Evolutionary conservation across 352 stramenopile species (phyloP).

Genomic region (Pythium biforme): DNA sequence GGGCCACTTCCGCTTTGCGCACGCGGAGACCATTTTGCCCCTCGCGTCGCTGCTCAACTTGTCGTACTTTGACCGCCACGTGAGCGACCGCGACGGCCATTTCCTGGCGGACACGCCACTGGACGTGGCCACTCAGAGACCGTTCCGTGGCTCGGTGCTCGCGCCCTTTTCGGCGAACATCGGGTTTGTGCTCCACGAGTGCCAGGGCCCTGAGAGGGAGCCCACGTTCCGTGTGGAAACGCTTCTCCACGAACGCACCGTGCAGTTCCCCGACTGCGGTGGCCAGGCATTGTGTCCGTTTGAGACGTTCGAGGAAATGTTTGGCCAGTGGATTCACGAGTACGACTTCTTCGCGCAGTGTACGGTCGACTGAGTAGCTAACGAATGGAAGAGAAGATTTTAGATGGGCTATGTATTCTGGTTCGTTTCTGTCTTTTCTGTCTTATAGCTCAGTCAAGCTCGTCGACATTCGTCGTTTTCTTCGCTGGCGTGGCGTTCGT

Average conservation of each 20-base stretch:
- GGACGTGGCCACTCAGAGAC: slow-evolving; percentile 39
- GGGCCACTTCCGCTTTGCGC: slow-evolving; percentile 81
- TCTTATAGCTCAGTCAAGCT: slow-evolving; percentile 36
- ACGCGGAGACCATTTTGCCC: slow-evolving; percentile 82
- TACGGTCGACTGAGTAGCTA: slow-evolving; percentile 12
- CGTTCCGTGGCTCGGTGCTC: slow-evolving; percentile 58
- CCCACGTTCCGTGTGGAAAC: slow-evolving; percentile 48
- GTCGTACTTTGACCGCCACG: slow-evolving; percentile 63
- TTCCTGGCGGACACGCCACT: slow-evolving; percentile 62
- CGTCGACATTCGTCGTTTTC: slow-evolving; percentile 47
- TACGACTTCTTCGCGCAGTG: slow-evolving; percentile 65
- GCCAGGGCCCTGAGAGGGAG: slow-evolving; percentile 13
- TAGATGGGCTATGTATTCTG: not conserved
- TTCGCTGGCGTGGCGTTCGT: not conserved
- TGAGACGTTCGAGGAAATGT: slow-evolving; percentile 51
- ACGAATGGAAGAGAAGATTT: not conserved
- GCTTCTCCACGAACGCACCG: slow-evolving; percentile 64
- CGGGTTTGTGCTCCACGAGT: slow-evolving; percentile 80
- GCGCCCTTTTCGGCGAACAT: slow-evolving; percentile 82
- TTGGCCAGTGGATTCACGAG: slow-evolving; percentile 64
- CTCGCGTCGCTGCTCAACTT: slow-evolving; percentile 72
- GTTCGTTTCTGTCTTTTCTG: not conserved
- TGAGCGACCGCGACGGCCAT: slow-evolving; percentile 52
- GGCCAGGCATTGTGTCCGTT: slow-evolving; percentile 49
- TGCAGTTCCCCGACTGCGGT: slow-evolving; percentile 53